A percentile compares a stretch with the other conserved stretches of the same genome.
Evolutionary conservation across 1,284 basidiomycete genomes (phyloP).

Genomic region (Flammula alnicola): DNA sequence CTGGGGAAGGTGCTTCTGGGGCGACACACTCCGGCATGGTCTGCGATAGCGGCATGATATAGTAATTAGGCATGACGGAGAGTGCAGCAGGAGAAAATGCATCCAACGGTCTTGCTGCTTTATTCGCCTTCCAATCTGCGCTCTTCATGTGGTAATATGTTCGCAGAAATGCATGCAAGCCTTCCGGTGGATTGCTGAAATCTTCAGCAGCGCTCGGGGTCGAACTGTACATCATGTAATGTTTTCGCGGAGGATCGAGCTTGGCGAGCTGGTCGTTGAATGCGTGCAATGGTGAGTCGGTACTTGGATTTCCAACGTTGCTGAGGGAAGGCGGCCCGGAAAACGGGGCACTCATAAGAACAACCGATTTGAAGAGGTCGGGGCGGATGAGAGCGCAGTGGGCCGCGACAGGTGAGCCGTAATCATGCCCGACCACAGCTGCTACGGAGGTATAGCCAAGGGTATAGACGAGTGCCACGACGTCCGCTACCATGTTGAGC

Average conservation of each 20-base stretch:
- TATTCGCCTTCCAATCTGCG: constrained; percentile 53
- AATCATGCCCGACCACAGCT: constrained; percentile 63
- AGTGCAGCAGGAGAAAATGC: constrained; percentile 36
- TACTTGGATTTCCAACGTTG: constrained; percentile 17
- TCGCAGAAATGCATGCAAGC: constrained; percentile 55
- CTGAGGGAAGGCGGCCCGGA: constrained; percentile 44
- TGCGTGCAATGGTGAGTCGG: constrained; percentile 21
- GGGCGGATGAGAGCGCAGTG: constrained; percentile 57
- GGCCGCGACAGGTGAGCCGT: constrained; percentile 57
- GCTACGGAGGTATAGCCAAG: constrained; percentile 52
- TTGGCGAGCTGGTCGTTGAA: constrained; percentile 38
- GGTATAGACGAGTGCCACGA: constrained; percentile 53
- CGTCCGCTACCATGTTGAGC: constrained; percentile 55
- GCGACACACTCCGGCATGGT: constrained; percentile 57
- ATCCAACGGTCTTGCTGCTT: constrained; percentile 39
- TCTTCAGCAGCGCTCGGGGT: constrained; percentile 51
- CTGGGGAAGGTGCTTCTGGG: constrained; percentile 28
- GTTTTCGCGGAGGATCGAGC: constrained; percentile 58
- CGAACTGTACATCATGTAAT: constrained; percentile 59
- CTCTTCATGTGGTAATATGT: constrained; percentile 66
- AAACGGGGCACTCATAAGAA: constrained; percentile 65
- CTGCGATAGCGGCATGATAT: constrained; percentile 58
- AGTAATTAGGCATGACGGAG: constrained; percentile 59
- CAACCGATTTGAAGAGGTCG: constrained; percentile 57
- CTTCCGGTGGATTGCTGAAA: constrained; percentile 45